A percentile compares a stretch with the other conserved stretches of the same genome.
phyloP scores from a whole-genome alignment of 2,329 filamentous ascomycete species.

The Diplodia sapinea region DNA sequence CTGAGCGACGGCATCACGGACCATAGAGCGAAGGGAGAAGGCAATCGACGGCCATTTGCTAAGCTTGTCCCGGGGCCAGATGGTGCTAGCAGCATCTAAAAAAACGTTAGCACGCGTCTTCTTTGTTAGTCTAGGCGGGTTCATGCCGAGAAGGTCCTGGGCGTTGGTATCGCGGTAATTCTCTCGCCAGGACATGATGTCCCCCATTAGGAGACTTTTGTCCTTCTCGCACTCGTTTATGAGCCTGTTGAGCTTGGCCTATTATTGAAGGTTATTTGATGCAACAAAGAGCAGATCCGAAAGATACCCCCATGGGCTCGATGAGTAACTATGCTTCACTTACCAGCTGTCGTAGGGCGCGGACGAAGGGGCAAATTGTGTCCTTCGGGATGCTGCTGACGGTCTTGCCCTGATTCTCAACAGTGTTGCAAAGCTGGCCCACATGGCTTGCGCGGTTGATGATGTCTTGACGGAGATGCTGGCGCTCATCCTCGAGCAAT shows the following conservation, averaged over 20 bases:
- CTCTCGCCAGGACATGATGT: not conserved
- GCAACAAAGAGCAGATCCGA: not conserved
- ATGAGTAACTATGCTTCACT: not conserved
- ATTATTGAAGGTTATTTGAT: not conserved
- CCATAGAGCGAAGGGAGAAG: not conserved
- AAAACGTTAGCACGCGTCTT: not conserved
- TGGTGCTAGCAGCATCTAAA: not conserved
- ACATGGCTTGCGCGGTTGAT: not conserved
- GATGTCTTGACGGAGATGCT: not conserved
- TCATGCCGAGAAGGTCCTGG: not conserved
- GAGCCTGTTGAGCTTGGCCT: not conserved
- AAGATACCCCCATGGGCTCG: not conserved
- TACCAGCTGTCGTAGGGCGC: not conserved
- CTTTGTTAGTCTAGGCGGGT: not conserved
- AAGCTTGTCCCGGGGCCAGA: not conserved
- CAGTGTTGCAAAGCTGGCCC: not conserved
- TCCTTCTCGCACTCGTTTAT: not conserved
- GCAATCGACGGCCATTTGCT: not conserved
- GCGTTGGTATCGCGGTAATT: not conserved
- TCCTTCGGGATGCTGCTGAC: not conserved
- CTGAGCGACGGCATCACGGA: not conserved
- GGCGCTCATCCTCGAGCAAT: not conserved
- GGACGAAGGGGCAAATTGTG: not conserved
- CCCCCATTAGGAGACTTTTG: not conserved
- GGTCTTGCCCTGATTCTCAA: not conserved